Evolutionary conservation across 345 rosid genomes (phyloP).

Genomic region (Citrus hindsii): DNA sequence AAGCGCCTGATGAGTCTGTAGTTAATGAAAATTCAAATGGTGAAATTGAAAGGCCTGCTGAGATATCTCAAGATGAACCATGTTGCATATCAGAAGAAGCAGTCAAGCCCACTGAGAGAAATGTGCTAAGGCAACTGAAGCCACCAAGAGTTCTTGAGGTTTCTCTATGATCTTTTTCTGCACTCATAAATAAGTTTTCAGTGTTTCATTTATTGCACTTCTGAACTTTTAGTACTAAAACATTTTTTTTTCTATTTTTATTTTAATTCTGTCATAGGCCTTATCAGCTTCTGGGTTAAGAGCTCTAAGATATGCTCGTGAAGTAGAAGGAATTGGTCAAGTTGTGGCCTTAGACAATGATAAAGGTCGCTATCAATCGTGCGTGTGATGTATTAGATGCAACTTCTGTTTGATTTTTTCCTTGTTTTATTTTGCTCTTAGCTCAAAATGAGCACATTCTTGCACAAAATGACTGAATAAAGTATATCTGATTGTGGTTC

Average conservation of each 20-base stretch:
- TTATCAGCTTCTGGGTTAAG: slow-evolving; percentile 95
- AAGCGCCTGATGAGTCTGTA: slow-evolving; percentile 27
- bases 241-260: background rate
- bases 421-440: background rate
- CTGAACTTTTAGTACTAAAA: background rate
- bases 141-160: slow-evolving; percentile 96
- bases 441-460: background rate
- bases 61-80: slow-evolving; percentile 38
- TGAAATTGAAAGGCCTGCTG: slow-evolving; percentile 36
- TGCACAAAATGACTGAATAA: background rate
- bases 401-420: background rate
- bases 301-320: slow-evolving; percentile 91
- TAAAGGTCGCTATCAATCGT: slow-evolving; percentile 44
- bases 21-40: slow-evolving; percentile 39
- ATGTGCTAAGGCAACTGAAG: slow-evolving; percentile 57
- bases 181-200: background rate
- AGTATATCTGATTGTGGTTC: background rate
- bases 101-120: slow-evolving; percentile 36
- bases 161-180: slow-evolving; percentile 14
- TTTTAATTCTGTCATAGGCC: slow-evolving; percentile 46
- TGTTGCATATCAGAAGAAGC: slow-evolving; percentile 40
- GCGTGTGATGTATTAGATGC: background rate
- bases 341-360: slow-evolving; percentile 97
- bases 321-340: slow-evolving; percentile 88
- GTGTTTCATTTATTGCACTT: background rate